Evolutionary conservation across 495 filamentous ascomycete genomes (phyloP), one percentile per base, ranked within the genome.

Genomic region (Tuber magnatum): DNA sequence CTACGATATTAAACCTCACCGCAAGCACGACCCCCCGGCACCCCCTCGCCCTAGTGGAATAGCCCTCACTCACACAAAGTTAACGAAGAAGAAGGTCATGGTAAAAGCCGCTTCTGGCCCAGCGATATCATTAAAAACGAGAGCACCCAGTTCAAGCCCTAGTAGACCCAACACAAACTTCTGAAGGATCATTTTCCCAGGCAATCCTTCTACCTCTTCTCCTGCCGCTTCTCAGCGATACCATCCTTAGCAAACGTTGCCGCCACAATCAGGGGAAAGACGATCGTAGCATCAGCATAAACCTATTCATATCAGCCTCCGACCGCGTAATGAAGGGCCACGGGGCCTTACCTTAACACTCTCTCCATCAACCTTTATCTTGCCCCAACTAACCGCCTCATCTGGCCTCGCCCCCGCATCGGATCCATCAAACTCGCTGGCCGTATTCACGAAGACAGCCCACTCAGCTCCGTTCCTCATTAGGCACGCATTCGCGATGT

Each of bases 381-480:
- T 98, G 7, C 95, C 95, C 95, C 96, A 99, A 78, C 93, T 97
- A 22, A 99, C 93, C 0, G 95, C 95, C 84, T 99, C 95, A 80
- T 98, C 95, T 10, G 96, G 96, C 70, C 96, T 87, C 3, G 96
- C 95, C 0, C 96, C 95, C 3, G 96, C 94, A 87, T 99, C 96
- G 76, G 92, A 96, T 0, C 95, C 96, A 83, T 99, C 95, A 83
- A 97, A 98, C 82, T 99, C 96, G 83, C 95, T 92, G 0, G 89
- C 95, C 2, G 96, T 97, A 83, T 99, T 98, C 80, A 99, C 91
- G 81, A 97, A 98, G 18, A 99, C 96, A 6, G 95, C 96, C 77
- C 91, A 92, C 83, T 99, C 95, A 16, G 95, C 95, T 0, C 95
- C 96, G 78, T 98, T 97, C 28, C 95, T 88, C 95, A 98, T 98